Evolutionary conservation across 352 stramenopile genomes (phyloP), one percentile per base, ranked within the genome.

Genomic region (Globisporangium paroecandrum): DNA sequence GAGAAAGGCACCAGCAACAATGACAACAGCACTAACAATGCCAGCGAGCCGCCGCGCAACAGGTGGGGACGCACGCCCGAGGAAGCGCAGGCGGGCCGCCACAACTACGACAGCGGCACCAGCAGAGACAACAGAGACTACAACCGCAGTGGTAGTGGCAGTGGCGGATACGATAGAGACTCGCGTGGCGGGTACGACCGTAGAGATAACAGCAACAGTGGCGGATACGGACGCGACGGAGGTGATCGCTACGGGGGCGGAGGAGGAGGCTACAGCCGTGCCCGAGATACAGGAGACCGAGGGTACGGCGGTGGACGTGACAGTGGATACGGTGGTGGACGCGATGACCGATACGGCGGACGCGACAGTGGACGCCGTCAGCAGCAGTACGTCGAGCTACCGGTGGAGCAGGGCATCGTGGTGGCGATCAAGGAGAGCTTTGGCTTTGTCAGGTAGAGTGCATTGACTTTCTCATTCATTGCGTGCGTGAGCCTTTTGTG

Each of bases 381-480:
- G 22, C 70, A 67, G 10, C 72, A 63, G 62, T 62, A 66, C 10
- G 65, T 66, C 1, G 65, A 78, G 20, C 20, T 77, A 69, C 73
- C 65, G 22, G 62, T 76, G 0, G 77, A 80, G 56, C 77, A 77
- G 62, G 78, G 73, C 43, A 73, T 83, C 22, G 72, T 83, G 43
- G 75, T 83, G 29, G 75, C 77, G 8, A 79, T 88, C 54, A 83
- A 77, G 59, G 79, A 85, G 34, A 84, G 71, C 32, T 88, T 88
- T 58, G 79, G 79, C 51, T 88, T 88, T 61, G 76, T 88, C 34
- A 82, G 69, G 69, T 74, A 32, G 32, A 22, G 43, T 51, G 8
- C 18, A 24, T 12, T 7, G 18, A 10, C 18, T 22, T 51, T 51
- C 18, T 8, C 43, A 51, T 24, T 24, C 43, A 51, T 24, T 4